Evolutionary conservation across 345 rosid species (phyloP).

Genomic region (Pistacia integerrima): DNA sequence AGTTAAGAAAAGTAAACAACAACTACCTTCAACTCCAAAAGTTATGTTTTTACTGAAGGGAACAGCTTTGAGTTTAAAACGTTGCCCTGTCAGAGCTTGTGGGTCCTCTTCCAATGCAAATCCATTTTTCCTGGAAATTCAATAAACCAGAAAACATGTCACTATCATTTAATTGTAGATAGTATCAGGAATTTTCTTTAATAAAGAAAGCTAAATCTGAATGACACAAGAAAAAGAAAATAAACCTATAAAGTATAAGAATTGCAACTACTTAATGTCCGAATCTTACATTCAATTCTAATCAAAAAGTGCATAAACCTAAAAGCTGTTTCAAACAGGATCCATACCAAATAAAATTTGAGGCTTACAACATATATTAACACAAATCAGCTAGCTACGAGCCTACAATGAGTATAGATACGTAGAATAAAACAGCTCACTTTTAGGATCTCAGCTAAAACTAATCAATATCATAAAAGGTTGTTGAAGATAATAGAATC

Average conservation of each 20-base stretch:
- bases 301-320: not conserved
- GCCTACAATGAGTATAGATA: not conserved
- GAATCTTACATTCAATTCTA: not conserved
- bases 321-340: not conserved
- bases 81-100: constrained; percentile 71
- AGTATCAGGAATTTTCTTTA: not conserved
- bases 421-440: not conserved
- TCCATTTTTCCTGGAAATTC: constrained; percentile 72
- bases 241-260: constrained; percentile 1
- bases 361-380: not conserved
- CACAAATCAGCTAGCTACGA: not conserved
- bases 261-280: not conserved
- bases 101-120: constrained; percentile 85
- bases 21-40: constrained; percentile 89
- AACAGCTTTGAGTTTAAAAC: constrained; percentile 70
- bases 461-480: constrained; percentile 9
- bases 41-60: constrained; percentile 95
- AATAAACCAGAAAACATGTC: constrained; percentile 12
- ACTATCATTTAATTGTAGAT: constrained; percentile 9
- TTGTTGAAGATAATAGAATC: not conserved
- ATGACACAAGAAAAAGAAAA: not conserved
- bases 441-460: constrained; percentile 15
- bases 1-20: not conserved
- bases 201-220: not conserved
- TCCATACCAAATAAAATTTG: not conserved